Conservation (phyloP, 352 stramenopile species). For the Saprolegnia diclina region DNA sequence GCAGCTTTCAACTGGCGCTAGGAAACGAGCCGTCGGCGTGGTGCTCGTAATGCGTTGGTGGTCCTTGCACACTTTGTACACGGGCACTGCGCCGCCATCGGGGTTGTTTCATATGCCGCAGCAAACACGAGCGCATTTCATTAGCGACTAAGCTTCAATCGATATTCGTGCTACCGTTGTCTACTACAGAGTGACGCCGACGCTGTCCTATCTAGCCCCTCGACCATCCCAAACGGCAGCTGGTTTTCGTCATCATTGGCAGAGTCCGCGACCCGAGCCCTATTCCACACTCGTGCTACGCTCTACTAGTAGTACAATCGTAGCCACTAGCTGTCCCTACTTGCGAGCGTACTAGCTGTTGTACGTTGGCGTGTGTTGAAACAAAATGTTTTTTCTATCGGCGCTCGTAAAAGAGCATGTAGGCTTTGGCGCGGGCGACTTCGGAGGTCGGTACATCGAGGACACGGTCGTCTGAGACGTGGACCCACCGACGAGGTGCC, state of each 20-base stretch:
- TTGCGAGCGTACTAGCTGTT: neutral
- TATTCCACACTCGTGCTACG: neutral
- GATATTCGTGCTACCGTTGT: too few species aligned
- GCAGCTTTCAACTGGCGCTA: too few species aligned
- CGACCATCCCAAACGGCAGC: too few species aligned
- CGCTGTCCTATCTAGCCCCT: too few species aligned
- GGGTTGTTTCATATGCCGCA: too few species aligned
- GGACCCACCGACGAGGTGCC: conserved; percentile 64
- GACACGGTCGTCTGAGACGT: conserved; percentile 78
- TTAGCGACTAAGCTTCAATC: too few species aligned
- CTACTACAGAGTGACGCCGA: too few species aligned
- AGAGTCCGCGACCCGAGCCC: neutral
- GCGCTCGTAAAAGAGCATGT: conserved; percentile 89
- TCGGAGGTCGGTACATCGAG: conserved; percentile 48
- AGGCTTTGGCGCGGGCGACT: conserved; percentile 70
- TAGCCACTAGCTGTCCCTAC: neutral
- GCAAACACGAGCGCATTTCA: too few species aligned
- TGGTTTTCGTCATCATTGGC: too few species aligned
- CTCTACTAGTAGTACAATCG: too few species aligned
- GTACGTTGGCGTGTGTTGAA: neutral
- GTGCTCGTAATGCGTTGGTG: neutral
- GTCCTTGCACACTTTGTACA: neutral
- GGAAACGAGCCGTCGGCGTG: too few species aligned
- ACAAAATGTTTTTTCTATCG: conserved; percentile 25
- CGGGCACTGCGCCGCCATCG: too few species aligned